These are phyloP conservation scores for Mucuna pruriens DNA, from an alignment of 306 rosid genomes.

Conservation along the genomic window DNA sequence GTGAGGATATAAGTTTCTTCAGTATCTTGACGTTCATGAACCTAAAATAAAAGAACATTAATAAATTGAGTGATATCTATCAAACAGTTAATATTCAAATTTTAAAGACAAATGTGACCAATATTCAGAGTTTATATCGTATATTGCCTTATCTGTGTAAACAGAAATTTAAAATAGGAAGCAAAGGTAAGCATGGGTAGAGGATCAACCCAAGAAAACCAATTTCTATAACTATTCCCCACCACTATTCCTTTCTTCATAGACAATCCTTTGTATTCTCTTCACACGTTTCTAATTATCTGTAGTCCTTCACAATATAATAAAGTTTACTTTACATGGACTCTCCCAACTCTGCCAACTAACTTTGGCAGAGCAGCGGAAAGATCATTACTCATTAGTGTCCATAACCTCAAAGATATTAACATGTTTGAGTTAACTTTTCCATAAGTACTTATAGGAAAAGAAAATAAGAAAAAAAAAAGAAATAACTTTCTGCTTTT, in stretches of 20 bases:
- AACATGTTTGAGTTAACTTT: no score
- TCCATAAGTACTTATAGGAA: no score
- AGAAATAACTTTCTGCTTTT: no score
- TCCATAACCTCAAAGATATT: background rate
- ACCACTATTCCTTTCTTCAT: background rate
- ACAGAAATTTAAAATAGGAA: background rate
- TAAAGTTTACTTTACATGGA: background rate
- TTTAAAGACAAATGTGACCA: background rate
- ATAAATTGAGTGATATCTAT: background rate
- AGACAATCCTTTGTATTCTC: background rate
- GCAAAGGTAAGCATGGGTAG: background rate
- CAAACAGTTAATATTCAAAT: background rate
- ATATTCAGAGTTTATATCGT: background rate
- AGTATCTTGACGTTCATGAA: conserved; percentile 59
- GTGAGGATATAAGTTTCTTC: conserved; percentile 69
- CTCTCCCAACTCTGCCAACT: background rate
- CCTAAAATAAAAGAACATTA: conserved; percentile 48
- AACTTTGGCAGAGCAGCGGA: background rate
- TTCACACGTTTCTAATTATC: background rate
- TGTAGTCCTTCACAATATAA: background rate
- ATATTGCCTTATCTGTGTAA: background rate
- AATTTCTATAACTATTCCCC: background rate
- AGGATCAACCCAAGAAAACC: background rate
- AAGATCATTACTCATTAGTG: background rate
- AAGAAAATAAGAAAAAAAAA: no score